Base-by-base conservation (phyloP, 208 protist genomes). In the Balamuthia mandrillaris region DNA sequence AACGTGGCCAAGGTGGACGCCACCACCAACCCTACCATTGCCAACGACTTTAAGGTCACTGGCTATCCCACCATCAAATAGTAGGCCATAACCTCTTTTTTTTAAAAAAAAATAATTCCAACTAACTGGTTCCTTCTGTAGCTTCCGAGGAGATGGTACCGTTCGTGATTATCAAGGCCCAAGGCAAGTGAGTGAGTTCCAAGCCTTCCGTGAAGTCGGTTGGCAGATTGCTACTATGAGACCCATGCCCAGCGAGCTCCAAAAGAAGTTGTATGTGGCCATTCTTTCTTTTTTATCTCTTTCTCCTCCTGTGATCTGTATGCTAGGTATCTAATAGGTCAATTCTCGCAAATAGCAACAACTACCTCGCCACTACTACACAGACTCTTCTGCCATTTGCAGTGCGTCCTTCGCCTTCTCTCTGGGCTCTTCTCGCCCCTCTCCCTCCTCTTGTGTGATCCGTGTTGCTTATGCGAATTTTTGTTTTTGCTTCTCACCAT, bases 1-100 rank as follows among this genome's bases (percentile, higher is more conserved):
- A 60, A 81, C 72, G 44, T 81, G 16, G 72, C 72, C 47, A 81
- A 81, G 52, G 1, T 81, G 27, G 72, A 81, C 31, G 37, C 33
- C 72, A 81, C 72, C 16, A 39, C 37, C 35, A n/a, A 70, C 37
- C 12, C 16, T 18, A 49, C 47, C 61, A 9, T 70, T 5, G 41
- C 37, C 61, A 33, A 70, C 37, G 16, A 49, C 16, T 70, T 70
- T 27, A 39, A 31, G 7, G 37, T 70, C 61, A 70, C 12, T 33
- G 61, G 61, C 37, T 70, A 70, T 39, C 61, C 61, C n/a, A 70
- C 61, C 16, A 33, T 70, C 31, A 70, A 70, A 27, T 70, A 37
- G 61, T 70, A 45, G 37, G 61, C 47, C 56, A 52, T 18, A 52
- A 52, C 10, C 1, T 18, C 51, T 10, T 10, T 18, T 52, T 10